A percentile compares a stretch with the other conserved stretches of the same genome.
phyloP scores from a whole-genome alignment of 1,139 yeast species.

The Ashbya aceris region DNA sequence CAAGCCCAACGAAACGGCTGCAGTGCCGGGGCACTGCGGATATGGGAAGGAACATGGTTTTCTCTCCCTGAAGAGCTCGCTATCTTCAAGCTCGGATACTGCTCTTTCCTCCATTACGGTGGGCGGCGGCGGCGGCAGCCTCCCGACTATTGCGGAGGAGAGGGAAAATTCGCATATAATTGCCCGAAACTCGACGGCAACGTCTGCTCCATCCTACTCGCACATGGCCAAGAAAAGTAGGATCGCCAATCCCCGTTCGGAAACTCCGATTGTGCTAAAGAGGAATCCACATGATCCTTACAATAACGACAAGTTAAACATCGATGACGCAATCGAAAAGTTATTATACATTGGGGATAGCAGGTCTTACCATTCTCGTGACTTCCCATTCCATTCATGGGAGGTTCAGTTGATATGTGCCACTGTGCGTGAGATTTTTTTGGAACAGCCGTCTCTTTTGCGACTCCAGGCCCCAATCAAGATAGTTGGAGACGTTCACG shows the following conservation, averaged over 20 bases:
- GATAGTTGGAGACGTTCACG: constrained; percentile 82
- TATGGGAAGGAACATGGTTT: background rate
- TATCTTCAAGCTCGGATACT: background rate
- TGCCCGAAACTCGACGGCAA: constrained; percentile 7
- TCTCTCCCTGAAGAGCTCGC: background rate
- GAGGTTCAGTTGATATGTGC: constrained; percentile 60
- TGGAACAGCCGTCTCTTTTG: constrained; percentile 68
- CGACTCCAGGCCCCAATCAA: constrained; percentile 77
- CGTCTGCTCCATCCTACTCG: constrained; percentile 7
- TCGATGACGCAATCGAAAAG: constrained; percentile 28
- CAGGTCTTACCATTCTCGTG: constrained; percentile 20
- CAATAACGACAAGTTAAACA: constrained; percentile 23
- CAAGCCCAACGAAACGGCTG: background rate
- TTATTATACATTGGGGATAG: constrained; percentile 24
- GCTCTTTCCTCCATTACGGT: background rate
- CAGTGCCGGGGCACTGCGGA: background rate
- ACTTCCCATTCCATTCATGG: constrained; percentile 34
- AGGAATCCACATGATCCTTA: constrained; percentile 24
- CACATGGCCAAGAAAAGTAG: constrained; percentile 2
- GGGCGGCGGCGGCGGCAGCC: background rate
- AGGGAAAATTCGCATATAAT: constrained; percentile 5
- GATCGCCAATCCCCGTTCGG: constrained; percentile 13
- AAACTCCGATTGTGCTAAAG: constrained; percentile 18
- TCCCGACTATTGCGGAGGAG: constrained; percentile 1
- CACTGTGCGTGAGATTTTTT: constrained; percentile 57